A percentile compares a stretch with the other conserved stretches of the same genome.
phyloP scores from a whole-genome alignment of 805 yeast species.

The Yarrowia bubula region DNA sequence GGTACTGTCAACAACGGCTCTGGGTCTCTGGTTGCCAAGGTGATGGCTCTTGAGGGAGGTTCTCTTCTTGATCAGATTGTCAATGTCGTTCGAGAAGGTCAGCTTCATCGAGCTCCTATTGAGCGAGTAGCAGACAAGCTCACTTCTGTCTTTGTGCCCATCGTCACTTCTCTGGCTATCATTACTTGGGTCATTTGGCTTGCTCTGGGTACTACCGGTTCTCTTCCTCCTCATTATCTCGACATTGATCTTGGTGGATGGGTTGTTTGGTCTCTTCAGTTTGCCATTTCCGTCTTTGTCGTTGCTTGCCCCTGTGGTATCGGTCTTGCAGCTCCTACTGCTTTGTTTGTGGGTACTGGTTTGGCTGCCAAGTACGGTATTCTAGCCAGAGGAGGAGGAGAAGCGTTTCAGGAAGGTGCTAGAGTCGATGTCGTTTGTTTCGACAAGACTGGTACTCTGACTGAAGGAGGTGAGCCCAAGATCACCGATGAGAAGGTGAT shows the following conservation, averaged over 20 bases:
- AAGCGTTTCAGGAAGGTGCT: constrained; percentile 76
- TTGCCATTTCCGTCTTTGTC: constrained; percentile 75
- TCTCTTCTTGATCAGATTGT: constrained; percentile 71
- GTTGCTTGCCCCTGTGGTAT: constrained; percentile 86
- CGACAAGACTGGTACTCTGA: constrained; percentile 77
- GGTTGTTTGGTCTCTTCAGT: constrained; percentile 74
- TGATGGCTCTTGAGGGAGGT: constrained; percentile 58
- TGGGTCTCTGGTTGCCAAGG: constrained; percentile 51
- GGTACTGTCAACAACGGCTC: constrained; percentile 70
- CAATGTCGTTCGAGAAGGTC: constrained; percentile 69
- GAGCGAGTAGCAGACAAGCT: constrained; percentile 66
- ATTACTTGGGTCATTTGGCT: constrained; percentile 71
- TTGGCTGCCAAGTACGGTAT: constrained; percentile 75
- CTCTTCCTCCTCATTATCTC: constrained; percentile 53
- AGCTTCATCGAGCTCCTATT: constrained; percentile 67
- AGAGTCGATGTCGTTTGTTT: constrained; percentile 62
- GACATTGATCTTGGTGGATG: constrained; percentile 71
- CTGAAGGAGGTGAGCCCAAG: constrained; percentile 57
- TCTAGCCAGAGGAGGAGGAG: constrained; percentile 77
- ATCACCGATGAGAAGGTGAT: constrained; percentile 46
- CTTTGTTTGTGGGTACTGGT: constrained; percentile 75
- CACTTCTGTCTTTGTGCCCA: constrained; percentile 72
- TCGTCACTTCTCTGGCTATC: constrained; percentile 59
- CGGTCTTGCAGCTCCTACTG: constrained; percentile 83
- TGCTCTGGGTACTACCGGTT: constrained; percentile 52